These are phyloP conservation scores for Chaetomium fimeti DNA, from an alignment of 495 filamentous ascomycete genomes.

Conservation along the genomic window DNA sequence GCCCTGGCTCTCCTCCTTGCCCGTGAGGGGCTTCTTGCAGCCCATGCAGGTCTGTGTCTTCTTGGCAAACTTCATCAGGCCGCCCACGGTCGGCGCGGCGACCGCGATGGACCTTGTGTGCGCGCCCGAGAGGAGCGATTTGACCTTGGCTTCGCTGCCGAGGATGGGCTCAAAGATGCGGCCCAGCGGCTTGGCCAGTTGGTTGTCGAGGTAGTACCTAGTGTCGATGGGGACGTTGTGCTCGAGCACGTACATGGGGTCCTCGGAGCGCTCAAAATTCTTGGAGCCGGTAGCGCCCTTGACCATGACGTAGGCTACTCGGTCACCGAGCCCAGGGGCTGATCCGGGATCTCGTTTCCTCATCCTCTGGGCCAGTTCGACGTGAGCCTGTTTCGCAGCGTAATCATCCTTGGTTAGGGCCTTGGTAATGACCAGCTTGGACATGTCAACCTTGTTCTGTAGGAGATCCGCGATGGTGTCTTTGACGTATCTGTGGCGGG, in stretches of 20 bases:
- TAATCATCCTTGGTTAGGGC: constrained; percentile 83
- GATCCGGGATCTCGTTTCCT: constrained; percentile 92
- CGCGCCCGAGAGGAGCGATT: constrained; percentile 76
- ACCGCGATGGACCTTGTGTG: constrained; percentile 92
- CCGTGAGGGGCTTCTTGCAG: constrained; percentile 90
- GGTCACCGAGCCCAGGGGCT: constrained; percentile 89
- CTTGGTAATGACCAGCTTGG: constrained; percentile 98
- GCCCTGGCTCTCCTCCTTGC: constrained; percentile 73
- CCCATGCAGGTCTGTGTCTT: constrained; percentile 98
- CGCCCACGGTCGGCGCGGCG: constrained; percentile 82
- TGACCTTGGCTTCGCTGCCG: constrained; percentile 77
- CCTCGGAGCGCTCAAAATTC: constrained; percentile 94
- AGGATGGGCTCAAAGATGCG: constrained; percentile 98
- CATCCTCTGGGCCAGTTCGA: constrained; percentile 93
- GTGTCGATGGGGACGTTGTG: constrained; percentile 98
- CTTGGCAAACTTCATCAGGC: constrained; percentile 97
- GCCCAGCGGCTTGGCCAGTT: constrained; percentile 88
- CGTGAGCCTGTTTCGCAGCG: constrained; percentile 86
- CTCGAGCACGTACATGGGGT: constrained; percentile 94
- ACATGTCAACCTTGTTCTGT: constrained; percentile 98
- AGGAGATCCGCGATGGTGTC: constrained; percentile 91
- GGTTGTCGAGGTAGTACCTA: constrained; percentile 98
- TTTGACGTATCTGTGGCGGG: constrained; percentile 77
- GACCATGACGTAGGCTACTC: constrained; percentile 97
- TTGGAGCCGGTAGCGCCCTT: constrained; percentile 84